Base-by-base conservation (phyloP, 108 stramenopile genomes). In the Schizochytrium sp. region DNA sequence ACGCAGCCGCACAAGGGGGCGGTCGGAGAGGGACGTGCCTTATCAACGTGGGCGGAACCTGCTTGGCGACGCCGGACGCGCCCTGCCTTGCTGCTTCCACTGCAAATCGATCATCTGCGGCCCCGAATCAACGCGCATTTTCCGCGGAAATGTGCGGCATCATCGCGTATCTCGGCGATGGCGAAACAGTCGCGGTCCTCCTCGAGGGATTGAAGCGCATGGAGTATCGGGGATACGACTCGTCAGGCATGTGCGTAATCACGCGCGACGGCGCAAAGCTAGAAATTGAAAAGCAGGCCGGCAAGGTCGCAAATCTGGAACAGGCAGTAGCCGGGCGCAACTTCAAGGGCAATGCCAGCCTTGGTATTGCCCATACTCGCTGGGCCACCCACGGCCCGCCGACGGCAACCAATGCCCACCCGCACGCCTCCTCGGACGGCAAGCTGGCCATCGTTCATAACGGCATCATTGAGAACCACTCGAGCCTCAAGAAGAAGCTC, bases 301-400 rank as follows among this genome's bases (percentile, higher is more conserved):
- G 95, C 41, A 94, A 94, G 87, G 98, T 98, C 5, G 95, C 90
- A 88, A 98, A 89, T 96, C 97, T 87, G 97, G 97, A 12, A 97
- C 98, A 91, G 94, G 96, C 71, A 95, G 53, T 91, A 98, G 87
- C 96, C 98, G 53, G 88, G 92, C 44, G 88, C 92, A 58, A 94
- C 95, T 60, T 93, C 95, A 14, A 72, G 76, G 0, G 47, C 55
- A 57, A 60, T n/a, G 44, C 94, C 95, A 58, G 88, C 60, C 12
- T 97, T 43, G 98, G 98, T 60, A 98, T 99, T 89, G 99, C 97
- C 8, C 98, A 99, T 93, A 99, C 99, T 6, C 98, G 99, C 34
- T 99, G 99, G 99, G 98, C 99, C 14, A 99, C 99, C 4, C 97
- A 98, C 90, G 99, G 99, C 88, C 98, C 98, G 44, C 98, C 98